Percentiles rank a stretch among this genome's conserved stretches.
Conservation (phyloP, 2,329 filamentous ascomycete genomes). For the Plectosphaerella plurivora region DNA sequence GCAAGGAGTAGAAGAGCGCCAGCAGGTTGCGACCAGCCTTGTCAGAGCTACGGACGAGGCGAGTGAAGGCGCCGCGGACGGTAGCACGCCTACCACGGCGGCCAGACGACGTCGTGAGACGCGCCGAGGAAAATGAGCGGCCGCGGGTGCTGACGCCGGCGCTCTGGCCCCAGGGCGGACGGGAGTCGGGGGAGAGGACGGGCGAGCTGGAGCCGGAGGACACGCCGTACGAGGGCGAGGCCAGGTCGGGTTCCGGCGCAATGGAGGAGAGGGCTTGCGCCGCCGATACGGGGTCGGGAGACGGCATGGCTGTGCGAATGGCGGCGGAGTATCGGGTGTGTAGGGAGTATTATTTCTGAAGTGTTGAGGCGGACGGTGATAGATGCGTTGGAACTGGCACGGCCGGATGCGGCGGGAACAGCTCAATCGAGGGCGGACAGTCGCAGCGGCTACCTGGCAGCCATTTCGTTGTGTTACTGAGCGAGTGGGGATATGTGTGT, state of each 20-base stretch:
- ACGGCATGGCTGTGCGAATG: constrained; percentile 30
- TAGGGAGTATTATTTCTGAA: background rate
- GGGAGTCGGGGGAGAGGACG: constrained; percentile 30
- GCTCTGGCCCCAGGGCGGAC: constrained; percentile 36
- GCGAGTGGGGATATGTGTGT: background rate
- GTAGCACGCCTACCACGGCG: constrained; percentile 9
- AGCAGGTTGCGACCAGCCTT: constrained; percentile 39
- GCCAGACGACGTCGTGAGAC: constrained; percentile 34
- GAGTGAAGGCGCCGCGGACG: constrained; percentile 24
- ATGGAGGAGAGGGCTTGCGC: constrained; percentile 43
- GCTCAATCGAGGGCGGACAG: background rate
- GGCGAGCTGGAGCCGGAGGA: constrained; percentile 23
- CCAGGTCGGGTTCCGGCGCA: constrained; percentile 24
- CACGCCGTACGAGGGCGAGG: constrained; percentile 11
- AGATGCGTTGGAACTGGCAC: background rate
- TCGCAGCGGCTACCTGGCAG: background rate
- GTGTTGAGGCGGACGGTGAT: background rate
- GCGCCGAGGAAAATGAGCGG: constrained; percentile 24
- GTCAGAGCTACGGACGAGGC: constrained; percentile 34
- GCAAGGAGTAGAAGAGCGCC: constrained; percentile 50
- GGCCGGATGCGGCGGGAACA: background rate
- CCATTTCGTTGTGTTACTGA: background rate
- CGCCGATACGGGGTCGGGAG: constrained; percentile 45
- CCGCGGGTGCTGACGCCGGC: background rate
- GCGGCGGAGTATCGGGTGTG: background rate